These are phyloP conservation scores for Exophiala oligosperma DNA, from an alignment of 2,329 filamentous ascomycete genomes.

Conservation along the genomic window DNA sequence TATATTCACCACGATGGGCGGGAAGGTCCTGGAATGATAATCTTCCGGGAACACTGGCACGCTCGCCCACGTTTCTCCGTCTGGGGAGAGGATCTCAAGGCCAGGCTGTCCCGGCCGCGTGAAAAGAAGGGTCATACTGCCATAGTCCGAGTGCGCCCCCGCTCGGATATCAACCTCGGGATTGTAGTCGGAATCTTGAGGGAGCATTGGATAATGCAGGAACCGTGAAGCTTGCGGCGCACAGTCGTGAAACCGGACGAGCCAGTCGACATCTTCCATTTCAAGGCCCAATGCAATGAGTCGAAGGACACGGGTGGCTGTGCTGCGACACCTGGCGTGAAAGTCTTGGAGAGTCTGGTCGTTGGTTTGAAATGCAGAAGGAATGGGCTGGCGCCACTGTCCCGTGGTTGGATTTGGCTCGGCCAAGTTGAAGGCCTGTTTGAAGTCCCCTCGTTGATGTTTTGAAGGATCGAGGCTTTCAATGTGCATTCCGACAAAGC, in stretches of 20 bases:
- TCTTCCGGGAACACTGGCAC: constrained; percentile 67
- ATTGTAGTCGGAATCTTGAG: constrained; percentile 43
- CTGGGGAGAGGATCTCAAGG: constrained; percentile 72
- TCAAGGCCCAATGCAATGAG: constrained; percentile 77
- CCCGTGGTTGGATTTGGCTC: constrained; percentile 73
- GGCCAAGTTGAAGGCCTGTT: constrained; percentile 95
- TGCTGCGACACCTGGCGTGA: constrained; percentile 65
- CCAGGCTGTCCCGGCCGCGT: constrained; percentile 82
- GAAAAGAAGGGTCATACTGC: constrained; percentile 71
- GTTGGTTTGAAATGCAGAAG: constrained; percentile 60
- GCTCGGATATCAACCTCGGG: constrained; percentile 71
- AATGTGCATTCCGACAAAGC: constrained; percentile 84
- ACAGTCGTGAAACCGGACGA: constrained; percentile 53
- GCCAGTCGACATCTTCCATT: constrained; percentile 42
- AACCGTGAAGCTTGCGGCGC: constrained; percentile 65
- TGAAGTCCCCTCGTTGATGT: constrained; percentile 81
- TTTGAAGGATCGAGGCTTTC: constrained; percentile 84
- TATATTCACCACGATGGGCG: constrained; percentile 74
- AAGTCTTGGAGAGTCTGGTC: constrained; percentile 67
- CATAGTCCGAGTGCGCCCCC: constrained; percentile 50
- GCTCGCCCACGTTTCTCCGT: constrained; percentile 58
- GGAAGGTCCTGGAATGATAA: constrained; percentile 47
- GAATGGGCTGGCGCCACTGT: constrained; percentile 75
- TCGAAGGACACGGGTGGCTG: constrained; percentile 71
- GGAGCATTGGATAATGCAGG: constrained; percentile 69